phyloP scores from a whole-genome alignment of 768 basidiomycete species.

The Suillus hirtellus region DNA sequence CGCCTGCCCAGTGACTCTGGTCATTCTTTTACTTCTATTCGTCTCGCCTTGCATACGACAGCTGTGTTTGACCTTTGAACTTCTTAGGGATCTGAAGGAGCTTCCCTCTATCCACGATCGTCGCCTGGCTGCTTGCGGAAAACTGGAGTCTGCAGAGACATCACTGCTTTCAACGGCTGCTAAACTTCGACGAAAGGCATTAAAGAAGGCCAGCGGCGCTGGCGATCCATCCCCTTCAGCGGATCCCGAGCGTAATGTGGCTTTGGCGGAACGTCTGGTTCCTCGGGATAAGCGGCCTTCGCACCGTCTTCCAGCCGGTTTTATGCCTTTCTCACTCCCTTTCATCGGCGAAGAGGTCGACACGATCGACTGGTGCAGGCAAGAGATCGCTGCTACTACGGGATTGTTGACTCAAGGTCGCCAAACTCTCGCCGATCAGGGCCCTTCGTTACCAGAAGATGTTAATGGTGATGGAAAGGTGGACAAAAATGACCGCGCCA shows the following conservation, averaged over 20 bases:
- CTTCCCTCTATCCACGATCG: slow-evolving; percentile 82
- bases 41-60: not conserved
- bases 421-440: slow-evolving; percentile 22
- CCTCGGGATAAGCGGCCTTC: slow-evolving; percentile 75
- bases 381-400: slow-evolving; percentile 65
- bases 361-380: slow-evolving; percentile 85
- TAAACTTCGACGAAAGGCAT: slow-evolving; percentile 62
- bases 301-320: slow-evolving; percentile 62
- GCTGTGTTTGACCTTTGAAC: slow-evolving; percentile 1
- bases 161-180: slow-evolving; percentile 71
- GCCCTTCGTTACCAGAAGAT: slow-evolving; percentile 26
- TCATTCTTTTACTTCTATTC: not conserved
- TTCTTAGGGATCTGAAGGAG: slow-evolving; percentile 72
- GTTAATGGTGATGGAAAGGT: slow-evolving; percentile 16
- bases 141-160: slow-evolving; percentile 88
- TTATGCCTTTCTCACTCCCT: slow-evolving; percentile 56
- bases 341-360: slow-evolving; percentile 89
- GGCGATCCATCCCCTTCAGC: slow-evolving; percentile 28
- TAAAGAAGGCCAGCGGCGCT: slow-evolving; percentile 42
- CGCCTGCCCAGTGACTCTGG: not conserved
- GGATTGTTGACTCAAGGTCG: slow-evolving; percentile 53
- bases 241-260: slow-evolving; percentile 30
- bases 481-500: slow-evolving; percentile 13
- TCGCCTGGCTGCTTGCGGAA: slow-evolving; percentile 67
- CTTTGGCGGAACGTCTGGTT: slow-evolving; percentile 55